phyloP scores from a whole-genome alignment of 345 rosid species.

The Zanthoxylum bungeanum region DNA sequence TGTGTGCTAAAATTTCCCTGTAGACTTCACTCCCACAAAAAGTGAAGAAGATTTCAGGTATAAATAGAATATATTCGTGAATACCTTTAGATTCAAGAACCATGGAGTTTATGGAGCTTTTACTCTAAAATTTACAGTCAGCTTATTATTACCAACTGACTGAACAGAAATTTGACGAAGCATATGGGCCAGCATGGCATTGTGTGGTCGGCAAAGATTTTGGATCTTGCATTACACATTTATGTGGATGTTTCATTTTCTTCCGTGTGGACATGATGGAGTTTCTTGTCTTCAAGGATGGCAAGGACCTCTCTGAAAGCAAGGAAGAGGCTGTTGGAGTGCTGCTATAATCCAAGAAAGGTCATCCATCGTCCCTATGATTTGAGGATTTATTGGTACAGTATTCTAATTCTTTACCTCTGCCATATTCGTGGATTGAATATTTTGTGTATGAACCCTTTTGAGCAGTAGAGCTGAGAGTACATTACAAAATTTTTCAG shows the following conservation, averaged over 20 bases:
- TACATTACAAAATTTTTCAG: not conserved
- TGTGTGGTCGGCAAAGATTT: slow-evolving; percentile 52
- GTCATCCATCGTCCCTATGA: not conserved
- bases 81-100: too few relatives aligned
- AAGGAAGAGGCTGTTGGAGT: slow-evolving; percentile 46
- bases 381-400: not conserved
- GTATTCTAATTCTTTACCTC: not conserved
- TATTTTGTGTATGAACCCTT: not conserved
- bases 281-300: slow-evolving; percentile 52
- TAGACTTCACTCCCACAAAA: not conserved
- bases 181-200: slow-evolving; percentile 47
- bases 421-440: not conserved
- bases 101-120: too few relatives aligned
- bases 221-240: slow-evolving; percentile 50
- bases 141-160: not conserved
- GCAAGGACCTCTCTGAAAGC: slow-evolving; percentile 38
- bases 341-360: slow-evolving; percentile 21
- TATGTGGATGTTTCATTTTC: slow-evolving; percentile 44
- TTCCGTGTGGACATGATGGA: slow-evolving; percentile 47
- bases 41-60: too few relatives aligned
- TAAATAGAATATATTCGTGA: not conserved
- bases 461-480: not conserved
- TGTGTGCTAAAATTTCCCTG: not conserved
- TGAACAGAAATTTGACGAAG: slow-evolving; percentile 47
- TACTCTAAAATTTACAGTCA: too few relatives aligned